Evolutionary conservation across 2,329 filamentous ascomycete species (phyloP), one percentile per base, ranked within the genome.

Genomic region (Paraphoma sp.): DNA sequence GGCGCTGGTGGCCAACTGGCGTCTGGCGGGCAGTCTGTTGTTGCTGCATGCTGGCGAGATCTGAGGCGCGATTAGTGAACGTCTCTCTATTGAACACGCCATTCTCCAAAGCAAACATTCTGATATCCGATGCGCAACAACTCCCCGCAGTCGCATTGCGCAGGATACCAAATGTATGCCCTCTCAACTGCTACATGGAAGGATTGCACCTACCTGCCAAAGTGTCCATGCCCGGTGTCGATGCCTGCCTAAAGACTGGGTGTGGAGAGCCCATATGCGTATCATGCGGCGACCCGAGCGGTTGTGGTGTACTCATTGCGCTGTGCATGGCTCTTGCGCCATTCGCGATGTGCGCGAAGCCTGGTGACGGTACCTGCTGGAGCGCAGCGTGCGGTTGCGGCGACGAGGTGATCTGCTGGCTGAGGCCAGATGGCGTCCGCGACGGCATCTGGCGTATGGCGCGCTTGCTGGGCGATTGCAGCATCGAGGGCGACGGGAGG

Each of bases 141-240:
- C 23, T 23, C 23, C 23, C 23, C 23, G 23, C 5, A 23, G 23
- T 23, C 23, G 14, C 17, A 28, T 7, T 23, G 23, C 43, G 29
- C 17, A 23, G 14, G 41, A 45, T 14, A 16, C 29, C 2, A 23
- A 2, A 30, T 6, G 33, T 38, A 23, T 23, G 23, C 23, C 23
- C 23, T 23, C 23, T 38, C 33, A 11, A 11, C 33, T 38, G 6
- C 33, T 3, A 38, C 33, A 3, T 70, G 54, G 54, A 56, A 53
- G 53, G 48, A 43, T 17, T 43, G 52, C 40, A 65, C 68, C 63
- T 66, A 81, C 79, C 80, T 67, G 80, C 79, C 53, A 82, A 65
- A 54, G 79, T 78, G 53, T 82, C 80, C 78, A 82, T 81, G 45
- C 79, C 76, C 30, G 79, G 76, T 14, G 78, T 82, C 23, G 80